These are phyloP conservation scores for Colletotrichum magnum DNA, from an alignment of 2,329 filamentous ascomycete genomes.

Conservation along the genomic window DNA sequence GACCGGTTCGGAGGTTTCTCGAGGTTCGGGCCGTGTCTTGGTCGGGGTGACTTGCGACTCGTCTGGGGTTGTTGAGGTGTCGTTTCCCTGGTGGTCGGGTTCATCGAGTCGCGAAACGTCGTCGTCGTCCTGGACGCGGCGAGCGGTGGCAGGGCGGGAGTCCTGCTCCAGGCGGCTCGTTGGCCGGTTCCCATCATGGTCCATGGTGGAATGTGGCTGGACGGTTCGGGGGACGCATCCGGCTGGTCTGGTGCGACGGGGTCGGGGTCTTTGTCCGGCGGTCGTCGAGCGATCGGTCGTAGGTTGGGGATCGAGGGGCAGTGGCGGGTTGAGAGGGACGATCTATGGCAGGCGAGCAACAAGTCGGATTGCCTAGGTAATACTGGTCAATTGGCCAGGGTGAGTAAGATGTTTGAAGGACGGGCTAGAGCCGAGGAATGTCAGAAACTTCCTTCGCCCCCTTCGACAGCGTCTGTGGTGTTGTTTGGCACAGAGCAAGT, in stretches of 20 bases:
- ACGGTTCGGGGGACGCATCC: constrained; percentile 36
- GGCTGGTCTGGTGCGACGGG: constrained; percentile 22
- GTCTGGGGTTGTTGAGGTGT: constrained; percentile 5
- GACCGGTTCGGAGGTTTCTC: constrained; percentile 21
- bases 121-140: constrained; percentile 32
- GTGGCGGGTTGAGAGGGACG: neutral
- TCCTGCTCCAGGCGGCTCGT: constrained; percentile 42
- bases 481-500: neutral
- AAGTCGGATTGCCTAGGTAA: neutral
- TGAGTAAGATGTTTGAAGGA: neutral
- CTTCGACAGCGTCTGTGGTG: constrained; percentile 3
- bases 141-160: constrained; percentile 44
- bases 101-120: constrained; percentile 41
- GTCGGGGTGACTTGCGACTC: constrained; percentile 33
- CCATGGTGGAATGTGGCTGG: constrained; percentile 50
- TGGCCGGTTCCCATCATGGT: constrained; percentile 48
- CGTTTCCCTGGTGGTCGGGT: constrained; percentile 4
- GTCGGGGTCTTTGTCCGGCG: constrained; percentile 14
- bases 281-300: neutral
- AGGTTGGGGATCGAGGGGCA: neutral
- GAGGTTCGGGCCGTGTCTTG: constrained; percentile 5
- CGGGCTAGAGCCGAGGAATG: neutral
- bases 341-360: neutral
- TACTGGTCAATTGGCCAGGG: neutral
- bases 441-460: constrained; percentile 8